Evolutionary conservation across 2,329 filamentous ascomycete genomes (phyloP).

Genomic region (Diaporthe humulicola): DNA sequence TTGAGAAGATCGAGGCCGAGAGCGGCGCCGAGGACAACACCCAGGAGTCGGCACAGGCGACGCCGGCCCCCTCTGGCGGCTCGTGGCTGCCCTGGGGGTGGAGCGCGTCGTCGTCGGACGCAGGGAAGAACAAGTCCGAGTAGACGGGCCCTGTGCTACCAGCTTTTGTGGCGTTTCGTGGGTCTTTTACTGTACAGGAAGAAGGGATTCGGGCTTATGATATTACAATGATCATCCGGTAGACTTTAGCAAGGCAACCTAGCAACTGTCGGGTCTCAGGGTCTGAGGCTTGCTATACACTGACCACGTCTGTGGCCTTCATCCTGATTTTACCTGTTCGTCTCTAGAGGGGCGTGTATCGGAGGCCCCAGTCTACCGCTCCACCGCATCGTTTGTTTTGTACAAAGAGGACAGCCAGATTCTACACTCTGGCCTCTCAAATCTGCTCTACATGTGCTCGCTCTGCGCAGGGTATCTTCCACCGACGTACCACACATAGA

Average conservation of each 20-base stretch:
- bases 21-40: conserved; percentile 69
- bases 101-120: conserved; percentile 46
- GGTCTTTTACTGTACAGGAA: background rate
- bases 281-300: background rate
- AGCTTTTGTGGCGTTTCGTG: background rate
- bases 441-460: background rate
- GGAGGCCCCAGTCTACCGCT: conserved; percentile 13
- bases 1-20: conserved; percentile 88
- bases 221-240: conserved; percentile 27
- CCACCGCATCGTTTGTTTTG: background rate
- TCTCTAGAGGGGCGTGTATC: conserved; percentile 25
- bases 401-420: conserved; percentile 2
- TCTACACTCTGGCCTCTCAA: background rate
- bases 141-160: conserved; percentile 16
- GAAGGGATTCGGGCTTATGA: background rate
- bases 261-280: background rate
- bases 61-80: conserved; percentile 48
- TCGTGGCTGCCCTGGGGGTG: conserved; percentile 65
- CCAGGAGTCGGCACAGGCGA: conserved; percentile 45
- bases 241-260: conserved; percentile 25
- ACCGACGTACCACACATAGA: background rate
- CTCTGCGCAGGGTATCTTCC: conserved; percentile 7
- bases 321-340: background rate
- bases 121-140: conserved; percentile 47
- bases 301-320: background rate